These are phyloP conservation scores for Didymella arachidicola DNA, from an alignment of 2,329 filamentous ascomycete species.

Conservation along the genomic window DNA sequence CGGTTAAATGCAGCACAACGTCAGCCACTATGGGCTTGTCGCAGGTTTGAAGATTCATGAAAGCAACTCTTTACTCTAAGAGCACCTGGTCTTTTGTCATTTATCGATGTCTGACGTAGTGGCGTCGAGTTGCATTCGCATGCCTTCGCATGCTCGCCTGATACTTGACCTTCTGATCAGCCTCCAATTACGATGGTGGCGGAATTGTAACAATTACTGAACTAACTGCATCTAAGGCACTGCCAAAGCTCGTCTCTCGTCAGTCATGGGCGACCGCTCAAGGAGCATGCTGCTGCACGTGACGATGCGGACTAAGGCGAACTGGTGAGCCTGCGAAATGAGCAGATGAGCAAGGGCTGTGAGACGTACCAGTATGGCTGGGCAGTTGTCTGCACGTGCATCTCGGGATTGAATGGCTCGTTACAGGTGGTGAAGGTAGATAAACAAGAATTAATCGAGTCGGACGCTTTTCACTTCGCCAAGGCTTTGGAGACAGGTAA, in stretches of 20 bases:
- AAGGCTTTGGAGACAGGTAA: no score
- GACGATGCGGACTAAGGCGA: background rate
- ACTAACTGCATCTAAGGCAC: background rate
- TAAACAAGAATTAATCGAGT: no score
- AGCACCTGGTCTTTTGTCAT: background rate
- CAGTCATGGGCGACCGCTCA: background rate
- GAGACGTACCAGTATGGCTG: no score
- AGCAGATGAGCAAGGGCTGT: background rate
- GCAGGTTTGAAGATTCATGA: conserved; percentile 5
- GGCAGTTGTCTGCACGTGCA: no score
- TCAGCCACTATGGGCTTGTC: conserved; percentile 16
- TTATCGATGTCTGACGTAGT: background rate
- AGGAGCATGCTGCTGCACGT: background rate
- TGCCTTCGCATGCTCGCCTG: background rate
- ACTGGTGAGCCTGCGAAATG: background rate
- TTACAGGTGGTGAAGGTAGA: no score
- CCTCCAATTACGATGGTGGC: background rate
- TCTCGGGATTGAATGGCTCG: no score
- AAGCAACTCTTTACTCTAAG: no score
- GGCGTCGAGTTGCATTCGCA: background rate
- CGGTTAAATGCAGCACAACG: conserved; percentile 15
- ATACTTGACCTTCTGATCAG: background rate
- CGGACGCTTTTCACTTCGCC: no score
- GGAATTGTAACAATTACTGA: background rate
- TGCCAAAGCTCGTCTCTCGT: background rate